phyloP scores from a whole-genome alignment of 352 stramenopile species.

The Phytophthora cryptogea region DNA sequence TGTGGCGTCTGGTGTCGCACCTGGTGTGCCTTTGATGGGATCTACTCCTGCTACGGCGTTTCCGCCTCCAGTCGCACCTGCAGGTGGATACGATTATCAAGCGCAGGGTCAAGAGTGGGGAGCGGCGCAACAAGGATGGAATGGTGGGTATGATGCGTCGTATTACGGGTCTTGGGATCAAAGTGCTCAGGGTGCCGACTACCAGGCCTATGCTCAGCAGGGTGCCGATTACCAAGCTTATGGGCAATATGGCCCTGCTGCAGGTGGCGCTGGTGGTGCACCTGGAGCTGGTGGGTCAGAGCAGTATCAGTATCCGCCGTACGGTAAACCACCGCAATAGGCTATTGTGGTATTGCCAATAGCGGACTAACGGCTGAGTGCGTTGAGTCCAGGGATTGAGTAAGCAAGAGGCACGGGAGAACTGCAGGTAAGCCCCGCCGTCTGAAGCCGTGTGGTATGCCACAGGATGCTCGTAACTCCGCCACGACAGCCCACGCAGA shows the following conservation, averaged over 20 bases:
- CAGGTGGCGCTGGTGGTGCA: conserved; percentile 19
- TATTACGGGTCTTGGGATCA: conserved; percentile 61
- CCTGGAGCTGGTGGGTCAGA: conserved; percentile 25
- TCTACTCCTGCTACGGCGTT: conserved; percentile 59
- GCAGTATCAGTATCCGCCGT: conserved; percentile 58
- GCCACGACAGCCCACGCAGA: conserved; percentile 18
- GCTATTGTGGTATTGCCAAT: neutral
- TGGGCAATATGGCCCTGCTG: conserved; percentile 34
- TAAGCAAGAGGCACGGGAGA: conserved; percentile 1
- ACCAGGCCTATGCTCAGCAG: conserved; percentile 38
- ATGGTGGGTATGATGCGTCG: conserved; percentile 43
- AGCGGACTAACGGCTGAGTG: conserved; percentile 32
- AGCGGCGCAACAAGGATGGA: conserved; percentile 38
- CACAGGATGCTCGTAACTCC: conserved; percentile 8
- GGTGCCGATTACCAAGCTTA: conserved; percentile 44
- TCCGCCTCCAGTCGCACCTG: conserved; percentile 44
- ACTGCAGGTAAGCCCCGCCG: conserved; percentile 30
- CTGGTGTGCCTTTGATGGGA: conserved; percentile 29
- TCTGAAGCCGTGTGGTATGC: conserved; percentile 24
- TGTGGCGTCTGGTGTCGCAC: conserved; percentile 22
- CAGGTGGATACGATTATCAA: conserved; percentile 44
- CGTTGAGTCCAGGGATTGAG: conserved; percentile 15
- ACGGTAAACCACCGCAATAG: conserved; percentile 35
- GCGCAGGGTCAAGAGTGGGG: conserved; percentile 39
- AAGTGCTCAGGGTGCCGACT: conserved; percentile 30